A percentile compares a stretch with the other conserved stretches of the same genome.
These are phyloP conservation scores for Lachancea nothofagi DNA, from an alignment of 805 yeast species.

Conservation along the genomic window DNA sequence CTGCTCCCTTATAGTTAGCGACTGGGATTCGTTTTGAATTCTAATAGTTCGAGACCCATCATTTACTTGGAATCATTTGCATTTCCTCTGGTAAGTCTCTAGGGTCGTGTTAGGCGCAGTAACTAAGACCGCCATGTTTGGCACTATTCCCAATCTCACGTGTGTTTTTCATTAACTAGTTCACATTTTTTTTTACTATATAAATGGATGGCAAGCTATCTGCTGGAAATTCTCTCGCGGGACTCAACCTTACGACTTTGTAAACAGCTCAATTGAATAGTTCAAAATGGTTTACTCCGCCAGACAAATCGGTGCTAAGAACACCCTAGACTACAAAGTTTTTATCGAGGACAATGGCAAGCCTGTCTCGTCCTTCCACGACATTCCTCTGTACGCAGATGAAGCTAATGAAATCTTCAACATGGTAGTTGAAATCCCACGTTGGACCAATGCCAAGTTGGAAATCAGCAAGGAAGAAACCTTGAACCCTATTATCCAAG, in stretches of 20 bases:
- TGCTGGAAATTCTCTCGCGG: neutral
- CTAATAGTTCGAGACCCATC: too few species aligned
- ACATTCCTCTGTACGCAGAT: slow-evolving; percentile 87
- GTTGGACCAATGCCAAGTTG: slow-evolving; percentile 97
- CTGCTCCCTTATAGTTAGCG: too few species aligned
- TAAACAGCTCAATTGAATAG: neutral
- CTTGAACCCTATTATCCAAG: slow-evolving; percentile 93
- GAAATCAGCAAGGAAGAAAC: slow-evolving; percentile 82
- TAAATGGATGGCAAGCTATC: neutral
- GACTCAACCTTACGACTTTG: neutral
- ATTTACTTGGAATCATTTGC: too few species aligned
- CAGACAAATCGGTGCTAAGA: slow-evolving; percentile 92
- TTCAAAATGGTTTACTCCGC: slow-evolving; percentile 65
- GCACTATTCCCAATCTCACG: neutral
- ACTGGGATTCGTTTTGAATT: too few species aligned
- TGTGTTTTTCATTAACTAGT: neutral
- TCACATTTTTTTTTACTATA: neutral
- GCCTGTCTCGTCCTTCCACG: slow-evolving; percentile 94
- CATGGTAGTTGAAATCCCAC: slow-evolving; percentile 95
- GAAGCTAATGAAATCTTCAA: slow-evolving; percentile 81
- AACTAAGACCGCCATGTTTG: too few species aligned
- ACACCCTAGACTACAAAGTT: slow-evolving; percentile 90
- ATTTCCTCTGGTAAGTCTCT: too few species aligned
- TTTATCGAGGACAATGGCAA: slow-evolving; percentile 90
- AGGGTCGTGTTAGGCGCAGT: too few species aligned